A percentile compares a stretch with the other conserved stretches of the same genome.
phyloP scores from a whole-genome alignment of 768 basidiomycete species.

The Rhodotorula taiwanensis region DNA sequence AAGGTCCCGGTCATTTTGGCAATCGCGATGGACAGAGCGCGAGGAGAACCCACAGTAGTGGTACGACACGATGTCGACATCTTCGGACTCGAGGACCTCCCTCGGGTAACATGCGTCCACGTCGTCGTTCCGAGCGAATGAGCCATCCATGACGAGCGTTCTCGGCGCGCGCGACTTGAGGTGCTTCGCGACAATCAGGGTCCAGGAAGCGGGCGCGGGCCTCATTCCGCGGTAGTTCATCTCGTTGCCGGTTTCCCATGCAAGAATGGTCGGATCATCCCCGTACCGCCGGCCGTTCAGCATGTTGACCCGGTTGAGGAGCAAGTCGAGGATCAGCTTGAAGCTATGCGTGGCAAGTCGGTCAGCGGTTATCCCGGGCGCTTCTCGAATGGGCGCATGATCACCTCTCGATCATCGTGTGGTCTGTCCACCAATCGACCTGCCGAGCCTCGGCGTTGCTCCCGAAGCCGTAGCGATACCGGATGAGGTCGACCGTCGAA shows the following conservation, averaged over 20 bases:
- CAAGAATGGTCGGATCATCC: conserved; percentile 38
- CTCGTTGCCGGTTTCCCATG: conserved; percentile 42
- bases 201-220: conserved; percentile 39
- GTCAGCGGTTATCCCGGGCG: not conserved
- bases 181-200: conserved; percentile 34
- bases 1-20: conserved; percentile 26
- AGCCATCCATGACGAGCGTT: conserved; percentile 40
- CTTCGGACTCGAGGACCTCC: conserved; percentile 34
- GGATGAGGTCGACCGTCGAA: conserved; percentile 22
- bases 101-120: conserved; percentile 29
- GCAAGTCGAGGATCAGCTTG: conserved; percentile 39
- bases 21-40: not conserved
- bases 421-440: conserved; percentile 36
- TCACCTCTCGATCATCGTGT: conserved; percentile 31
- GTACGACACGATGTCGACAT: conserved; percentile 29
- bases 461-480: conserved; percentile 22
- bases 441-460: conserved; percentile 28
- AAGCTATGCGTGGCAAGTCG: not conserved
- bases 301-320: conserved; percentile 39
- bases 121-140: conserved; percentile 36
- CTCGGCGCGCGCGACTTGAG: conserved; percentile 38
- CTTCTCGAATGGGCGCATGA: not conserved
- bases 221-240: conserved; percentile 34
- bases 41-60: not conserved
- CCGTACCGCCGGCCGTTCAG: conserved; percentile 38